Evolutionary conservation across 306 rosid species (phyloP).

Genomic region (Crataegus laevigata): DNA sequence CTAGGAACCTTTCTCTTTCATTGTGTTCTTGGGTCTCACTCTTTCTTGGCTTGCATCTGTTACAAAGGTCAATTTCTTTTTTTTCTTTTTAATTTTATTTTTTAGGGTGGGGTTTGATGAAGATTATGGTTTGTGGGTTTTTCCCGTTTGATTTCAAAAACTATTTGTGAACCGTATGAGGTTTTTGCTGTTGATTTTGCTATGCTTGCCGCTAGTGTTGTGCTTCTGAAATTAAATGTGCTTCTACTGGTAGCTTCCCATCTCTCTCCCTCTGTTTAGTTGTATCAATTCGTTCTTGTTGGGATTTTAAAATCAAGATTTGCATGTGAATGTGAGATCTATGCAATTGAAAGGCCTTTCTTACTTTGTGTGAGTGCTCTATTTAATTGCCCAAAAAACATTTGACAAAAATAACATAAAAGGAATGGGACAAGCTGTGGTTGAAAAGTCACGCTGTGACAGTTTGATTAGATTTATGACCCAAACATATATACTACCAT

Average conservation of each 20-base stretch:
- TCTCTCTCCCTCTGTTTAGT: conserved; percentile 16
- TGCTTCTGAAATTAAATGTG: conserved; percentile 88
- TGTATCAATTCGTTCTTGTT: neutral
- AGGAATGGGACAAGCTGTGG: too few relatives aligned
- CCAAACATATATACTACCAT: too few relatives aligned
- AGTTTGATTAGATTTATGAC: too few relatives aligned
- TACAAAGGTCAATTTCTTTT: conserved; percentile 51
- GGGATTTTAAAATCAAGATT: neutral
- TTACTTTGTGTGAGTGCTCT: neutral
- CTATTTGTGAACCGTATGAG: conserved; percentile 54
- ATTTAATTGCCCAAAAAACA: neutral
- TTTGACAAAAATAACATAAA: too few relatives aligned
- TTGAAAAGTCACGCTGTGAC: too few relatives aligned
- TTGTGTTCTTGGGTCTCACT: conserved; percentile 77
- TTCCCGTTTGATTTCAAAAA: neutral
- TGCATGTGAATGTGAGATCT: neutral
- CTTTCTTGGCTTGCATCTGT: conserved; percentile 98
- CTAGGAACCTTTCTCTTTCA: conserved; percentile 97
- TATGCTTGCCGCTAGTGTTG: conserved; percentile 94
- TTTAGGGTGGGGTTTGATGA: too few relatives aligned
- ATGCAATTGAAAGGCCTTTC: neutral
- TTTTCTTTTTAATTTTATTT: too few relatives aligned
- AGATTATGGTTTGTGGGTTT: neutral
- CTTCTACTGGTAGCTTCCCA: conserved; percentile 80
- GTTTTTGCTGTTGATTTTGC: conserved; percentile 98